Evolutionary conservation across 208 protist species (phyloP), one percentile per base, ranked within the genome.

Genomic region (Trypanosoma caninum): DNA sequence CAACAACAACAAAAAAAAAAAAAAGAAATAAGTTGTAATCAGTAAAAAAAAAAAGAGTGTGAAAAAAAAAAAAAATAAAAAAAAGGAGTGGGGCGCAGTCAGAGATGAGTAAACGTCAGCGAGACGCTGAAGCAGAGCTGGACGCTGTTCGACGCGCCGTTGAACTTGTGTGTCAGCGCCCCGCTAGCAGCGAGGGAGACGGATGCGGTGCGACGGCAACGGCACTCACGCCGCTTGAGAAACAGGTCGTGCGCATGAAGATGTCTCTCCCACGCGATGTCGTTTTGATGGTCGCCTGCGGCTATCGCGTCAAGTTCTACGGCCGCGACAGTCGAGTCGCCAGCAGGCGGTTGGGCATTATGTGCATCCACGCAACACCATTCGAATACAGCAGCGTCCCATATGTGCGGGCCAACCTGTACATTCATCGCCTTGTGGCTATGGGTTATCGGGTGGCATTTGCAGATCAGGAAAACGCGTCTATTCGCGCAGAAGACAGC

Each of bases 401-500:
- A 13, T 89, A 90, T 69, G 75, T 67, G 4, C 82, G 85, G 6
- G 81, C 91, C 7, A 74, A 83, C 40, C 74, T 91, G 30, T 95
- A 95, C 55, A 63, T 95, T 33, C 80, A 82, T 47, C 82, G 89
- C 0, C 84, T 95, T 10, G 84, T 93, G 11, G 80, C 82, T 3
- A 95, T 95, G 89, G 89, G 89, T 40, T 95, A 95, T 63, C 89
- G 91, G 65, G 85, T 95, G 40, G 84, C 70, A 16, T 91, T 95
- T 54, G 89, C 89, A 0, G 89, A 95, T 63, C 85, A 93, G 54
- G 89, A 95, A 62, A 90, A 78, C 0, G 84, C 89, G 0, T 87
- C 84, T 13, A 68, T 93, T 69, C 89, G 89, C n/a, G 81, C 84
- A 16, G 75, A 62, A 3, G 84, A 78, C 40, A 80, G 82, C 0